A percentile compares a stretch with the other conserved stretches of the same genome.
Evolutionary conservation across 352 stramenopile genomes (phyloP).

Genomic region (Phytophthora tubulina): DNA sequence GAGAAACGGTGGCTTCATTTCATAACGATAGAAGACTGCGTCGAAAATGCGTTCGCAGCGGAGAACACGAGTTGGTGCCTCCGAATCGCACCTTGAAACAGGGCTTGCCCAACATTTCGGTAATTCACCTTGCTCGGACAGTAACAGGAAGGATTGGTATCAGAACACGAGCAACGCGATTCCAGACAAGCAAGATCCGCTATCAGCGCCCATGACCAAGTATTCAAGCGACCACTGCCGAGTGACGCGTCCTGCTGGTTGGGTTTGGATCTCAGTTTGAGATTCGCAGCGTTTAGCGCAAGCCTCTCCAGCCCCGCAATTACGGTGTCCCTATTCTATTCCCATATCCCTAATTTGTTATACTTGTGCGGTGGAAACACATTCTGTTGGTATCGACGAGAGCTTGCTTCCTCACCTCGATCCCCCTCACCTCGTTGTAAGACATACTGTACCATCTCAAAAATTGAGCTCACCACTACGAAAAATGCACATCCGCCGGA

Average conservation of each 20-base stretch:
- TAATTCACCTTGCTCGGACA: background rate
- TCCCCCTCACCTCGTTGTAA: conserved; percentile 10
- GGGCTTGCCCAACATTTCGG: background rate
- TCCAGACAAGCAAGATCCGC: background rate
- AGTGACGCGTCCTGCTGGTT: too few species aligned
- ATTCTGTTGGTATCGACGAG: background rate
- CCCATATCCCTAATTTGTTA: too few species aligned
- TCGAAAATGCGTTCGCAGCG: background rate
- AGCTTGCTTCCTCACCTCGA: conserved; percentile 14
- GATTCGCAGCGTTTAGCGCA: too few species aligned
- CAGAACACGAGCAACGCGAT: background rate
- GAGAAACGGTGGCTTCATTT: background rate
- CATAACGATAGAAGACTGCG: background rate
- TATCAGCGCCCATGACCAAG: background rate
- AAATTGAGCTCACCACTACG: conserved; percentile 8
- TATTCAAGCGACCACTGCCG: background rate
- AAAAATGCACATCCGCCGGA: conserved; percentile 11
- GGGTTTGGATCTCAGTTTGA: too few species aligned
- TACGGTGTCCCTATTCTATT: too few species aligned
- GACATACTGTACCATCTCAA: conserved; percentile 3
- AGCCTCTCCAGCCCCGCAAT: too few species aligned
- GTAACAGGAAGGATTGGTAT: background rate
- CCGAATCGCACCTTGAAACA: background rate
- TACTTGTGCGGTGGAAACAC: background rate
- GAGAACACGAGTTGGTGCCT: background rate